Conservation (phyloP, 2,329 filamentous ascomycete genomes). For the Penicillium sp. region DNA sequence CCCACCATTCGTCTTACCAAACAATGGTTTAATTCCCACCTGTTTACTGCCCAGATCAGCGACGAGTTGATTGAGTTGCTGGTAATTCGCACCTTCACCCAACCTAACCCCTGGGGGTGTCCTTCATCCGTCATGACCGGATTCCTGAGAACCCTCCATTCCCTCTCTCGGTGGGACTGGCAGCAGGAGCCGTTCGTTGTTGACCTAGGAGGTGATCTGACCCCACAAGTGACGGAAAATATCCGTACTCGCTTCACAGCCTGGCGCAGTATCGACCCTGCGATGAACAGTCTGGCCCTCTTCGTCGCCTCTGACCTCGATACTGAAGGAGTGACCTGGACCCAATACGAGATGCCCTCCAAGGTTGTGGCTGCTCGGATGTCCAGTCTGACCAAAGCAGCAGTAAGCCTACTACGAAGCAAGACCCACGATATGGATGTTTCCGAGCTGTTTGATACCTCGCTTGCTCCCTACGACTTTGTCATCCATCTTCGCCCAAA, state of each 20-base stretch:
- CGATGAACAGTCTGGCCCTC: conserved; percentile 78
- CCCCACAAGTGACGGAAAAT: conserved; percentile 58
- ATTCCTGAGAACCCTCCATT: conserved; percentile 75
- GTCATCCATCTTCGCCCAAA: conserved; percentile 69
- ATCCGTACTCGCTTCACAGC: conserved; percentile 73
- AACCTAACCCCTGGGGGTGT: conserved; percentile 74
- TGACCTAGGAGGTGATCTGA: conserved; percentile 67
- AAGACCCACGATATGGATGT: conserved; percentile 56
- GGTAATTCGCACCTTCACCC: conserved; percentile 73
- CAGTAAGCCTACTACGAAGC: conserved; percentile 60
- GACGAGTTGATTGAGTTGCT: conserved; percentile 85
- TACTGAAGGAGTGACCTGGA: conserved; percentile 76
- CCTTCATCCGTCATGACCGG: conserved; percentile 77
- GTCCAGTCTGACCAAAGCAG: conserved; percentile 76
- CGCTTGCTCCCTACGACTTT: conserved; percentile 78
- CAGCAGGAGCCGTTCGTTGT: conserved; percentile 76
- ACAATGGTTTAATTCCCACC: conserved; percentile 83
- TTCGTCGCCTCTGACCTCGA: conserved; percentile 82
- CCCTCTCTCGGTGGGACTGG: conserved; percentile 92
- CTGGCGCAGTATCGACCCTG: conserved; percentile 85
- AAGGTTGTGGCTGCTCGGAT: conserved; percentile 83
- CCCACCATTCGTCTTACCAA: conserved; percentile 82
- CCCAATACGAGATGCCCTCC: conserved; percentile 65
- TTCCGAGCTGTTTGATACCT: conserved; percentile 68
- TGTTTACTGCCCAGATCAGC: conserved; percentile 71